Conservation (phyloP, 2,329 filamentous ascomycete species). For the Colletotrichum neosansevieriae region DNA sequence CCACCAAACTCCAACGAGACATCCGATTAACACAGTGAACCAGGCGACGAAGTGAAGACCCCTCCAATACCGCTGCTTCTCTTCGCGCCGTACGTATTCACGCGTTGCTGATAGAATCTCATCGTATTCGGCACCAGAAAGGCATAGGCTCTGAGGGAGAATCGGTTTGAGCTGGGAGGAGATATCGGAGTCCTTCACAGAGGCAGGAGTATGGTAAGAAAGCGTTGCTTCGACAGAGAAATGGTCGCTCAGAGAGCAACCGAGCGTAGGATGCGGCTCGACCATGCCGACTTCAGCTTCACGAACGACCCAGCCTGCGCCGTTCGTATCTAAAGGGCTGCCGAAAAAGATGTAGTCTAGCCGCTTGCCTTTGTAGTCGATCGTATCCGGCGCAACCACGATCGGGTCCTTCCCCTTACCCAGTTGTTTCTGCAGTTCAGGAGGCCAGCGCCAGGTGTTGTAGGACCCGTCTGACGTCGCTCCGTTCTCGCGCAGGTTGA, state of each 20-base stretch:
- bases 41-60: slow-evolving; percentile 79
- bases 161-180: slow-evolving; percentile 49
- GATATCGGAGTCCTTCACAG: slow-evolving; percentile 19
- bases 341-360: slow-evolving; percentile 95
- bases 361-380: slow-evolving; percentile 83
- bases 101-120: slow-evolving; percentile 79
- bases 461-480: slow-evolving; percentile 86
- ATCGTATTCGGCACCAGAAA: slow-evolving; percentile 57
- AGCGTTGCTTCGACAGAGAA: slow-evolving; percentile 91
- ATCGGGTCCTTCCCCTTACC: slow-evolving; percentile 72
- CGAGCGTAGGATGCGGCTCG: slow-evolving; percentile 81
- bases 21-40: slow-evolving; percentile 76
- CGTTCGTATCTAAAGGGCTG: slow-evolving; percentile 43
- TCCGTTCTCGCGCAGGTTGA: slow-evolving; percentile 85
- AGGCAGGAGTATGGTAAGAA: slow-evolving; percentile 56
- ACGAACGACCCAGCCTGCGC: slow-evolving; percentile 74
- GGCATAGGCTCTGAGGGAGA: slow-evolving; percentile 41
- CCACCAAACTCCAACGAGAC: slow-evolving; percentile 89
- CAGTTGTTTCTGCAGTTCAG: slow-evolving; percentile 75
- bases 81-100: slow-evolving; percentile 78
- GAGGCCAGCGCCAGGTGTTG: slow-evolving; percentile 95
- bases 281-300: slow-evolving; percentile 82
- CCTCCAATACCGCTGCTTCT: slow-evolving; percentile 77
- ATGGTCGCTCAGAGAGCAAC: slow-evolving; percentile 93
- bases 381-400: slow-evolving; percentile 71